Conservation (phyloP, 371 early-diverging fungal genomes). For the Actinomortierella ambigua region DNA sequence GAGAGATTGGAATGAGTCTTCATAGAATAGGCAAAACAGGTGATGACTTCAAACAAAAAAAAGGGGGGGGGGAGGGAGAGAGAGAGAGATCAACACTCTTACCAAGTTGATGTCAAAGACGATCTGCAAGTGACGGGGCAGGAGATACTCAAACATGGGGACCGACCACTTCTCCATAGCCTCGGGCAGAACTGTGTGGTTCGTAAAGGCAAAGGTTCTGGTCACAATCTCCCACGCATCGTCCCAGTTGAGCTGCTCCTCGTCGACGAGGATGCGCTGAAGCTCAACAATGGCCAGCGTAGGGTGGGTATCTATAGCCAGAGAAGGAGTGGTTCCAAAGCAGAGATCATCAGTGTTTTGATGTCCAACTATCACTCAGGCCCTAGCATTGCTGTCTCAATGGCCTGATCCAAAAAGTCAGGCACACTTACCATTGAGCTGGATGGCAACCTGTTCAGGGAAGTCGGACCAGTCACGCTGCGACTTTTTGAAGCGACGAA, state of each 20-base stretch:
- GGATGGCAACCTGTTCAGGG: constrained; percentile 89
- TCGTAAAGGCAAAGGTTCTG: constrained; percentile 90
- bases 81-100: constrained; percentile 2
- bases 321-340: constrained; percentile 57
- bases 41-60: too few species aligned
- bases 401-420: too few species aligned
- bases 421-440: constrained; percentile 77
- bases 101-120: constrained; percentile 94
- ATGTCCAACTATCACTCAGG: too few species aligned
- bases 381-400: too few species aligned
- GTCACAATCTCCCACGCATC: constrained; percentile 92
- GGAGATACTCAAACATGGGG: constrained; percentile 82
- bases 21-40: too few species aligned
- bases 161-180: constrained; percentile 95
- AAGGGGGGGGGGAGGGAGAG: too few species aligned
- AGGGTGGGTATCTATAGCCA: constrained; percentile 82
- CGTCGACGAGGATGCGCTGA: constrained; percentile 86
- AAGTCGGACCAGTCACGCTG: constrained; percentile 82
- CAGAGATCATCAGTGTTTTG: too few species aligned
- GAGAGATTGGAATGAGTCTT: too few species aligned
- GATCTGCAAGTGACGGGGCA: constrained; percentile 93
- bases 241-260: constrained; percentile 89
- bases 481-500: constrained; percentile 89
- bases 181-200: constrained; percentile 95
- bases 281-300: constrained; percentile 86